A percentile compares a stretch with the other conserved stretches of the same genome.
Conservation (phyloP, 805 yeast genomes). For the Ogataea paradorogensis region DNA sequence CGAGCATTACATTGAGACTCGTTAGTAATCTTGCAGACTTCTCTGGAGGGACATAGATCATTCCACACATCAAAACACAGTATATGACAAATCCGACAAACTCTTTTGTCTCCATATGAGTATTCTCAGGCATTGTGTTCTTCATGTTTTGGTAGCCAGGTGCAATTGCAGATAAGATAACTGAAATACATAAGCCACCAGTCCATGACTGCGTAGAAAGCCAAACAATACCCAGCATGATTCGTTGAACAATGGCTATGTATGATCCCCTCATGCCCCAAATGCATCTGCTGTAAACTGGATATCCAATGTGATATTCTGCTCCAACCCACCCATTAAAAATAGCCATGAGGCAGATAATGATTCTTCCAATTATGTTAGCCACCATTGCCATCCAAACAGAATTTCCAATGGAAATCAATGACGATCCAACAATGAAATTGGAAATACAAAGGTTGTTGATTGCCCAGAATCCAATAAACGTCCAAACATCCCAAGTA, state of each 20-base stretch:
- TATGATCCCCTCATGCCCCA: constrained; percentile 47
- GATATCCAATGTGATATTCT: constrained; percentile 49
- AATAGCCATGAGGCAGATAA: constrained; percentile 43
- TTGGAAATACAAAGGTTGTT: constrained; percentile 27
- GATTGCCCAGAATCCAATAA: constrained; percentile 42
- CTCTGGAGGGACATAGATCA: constrained; percentile 30
- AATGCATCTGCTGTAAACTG: constrained; percentile 41
- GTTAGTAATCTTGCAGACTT: constrained; percentile 25
- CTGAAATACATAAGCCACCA: constrained; percentile 44
- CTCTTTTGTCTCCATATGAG: constrained; percentile 39
- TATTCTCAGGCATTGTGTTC: constrained; percentile 13
- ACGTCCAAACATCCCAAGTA: constrained; percentile 45
- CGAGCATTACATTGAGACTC: constrained; percentile 23
- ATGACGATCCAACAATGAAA: constrained; percentile 22
- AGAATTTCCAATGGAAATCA: constrained; percentile 27
- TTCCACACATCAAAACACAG: constrained; percentile 35
- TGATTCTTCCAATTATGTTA: constrained; percentile 42
- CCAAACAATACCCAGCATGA: constrained; percentile 46
- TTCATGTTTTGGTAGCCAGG: constrained; percentile 32
- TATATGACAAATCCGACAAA: constrained; percentile 44
- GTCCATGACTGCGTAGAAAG: constrained; percentile 43
- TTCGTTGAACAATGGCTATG: constrained; percentile 41
- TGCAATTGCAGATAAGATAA: constrained; percentile 39
- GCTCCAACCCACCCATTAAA: constrained; percentile 49
- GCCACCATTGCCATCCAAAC: constrained; percentile 40